These are phyloP conservation scores for Botryobasidium botryosum DNA, from an alignment of 768 basidiomycete species.

Conservation along the genomic window DNA sequence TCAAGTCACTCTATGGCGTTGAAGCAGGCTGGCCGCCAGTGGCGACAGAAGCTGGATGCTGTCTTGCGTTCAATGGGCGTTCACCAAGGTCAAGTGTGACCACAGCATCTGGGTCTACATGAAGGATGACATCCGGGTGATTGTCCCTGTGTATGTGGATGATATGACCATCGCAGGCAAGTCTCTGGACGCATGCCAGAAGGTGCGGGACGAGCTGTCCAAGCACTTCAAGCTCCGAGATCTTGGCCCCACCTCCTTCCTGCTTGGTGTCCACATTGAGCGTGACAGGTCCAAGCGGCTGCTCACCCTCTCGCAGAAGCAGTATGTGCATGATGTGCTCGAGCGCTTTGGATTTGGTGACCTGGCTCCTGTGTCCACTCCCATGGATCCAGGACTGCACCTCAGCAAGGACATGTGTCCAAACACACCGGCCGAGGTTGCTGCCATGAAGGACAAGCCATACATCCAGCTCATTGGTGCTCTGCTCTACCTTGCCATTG, in stretches of 20 bases:
- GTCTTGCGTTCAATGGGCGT: too few relatives aligned
- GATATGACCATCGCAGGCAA: not conserved
- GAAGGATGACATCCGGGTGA: slow-evolving; percentile 1
- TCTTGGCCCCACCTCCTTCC: not conserved
- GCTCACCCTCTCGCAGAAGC: slow-evolving; percentile 11
- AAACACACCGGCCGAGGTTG: slow-evolving; percentile 2
- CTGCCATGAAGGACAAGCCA: not conserved
- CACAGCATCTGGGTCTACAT: too few relatives aligned
- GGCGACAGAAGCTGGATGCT: slow-evolving; percentile 8
- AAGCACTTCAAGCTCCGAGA: not conserved
- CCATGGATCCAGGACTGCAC: slow-evolving; percentile 10
- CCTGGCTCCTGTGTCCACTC: slow-evolving; percentile 10
- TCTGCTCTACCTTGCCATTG: not conserved
- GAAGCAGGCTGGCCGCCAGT: slow-evolving; percentile 16
- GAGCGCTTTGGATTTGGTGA: slow-evolving; percentile 10
- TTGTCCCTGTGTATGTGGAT: slow-evolving; percentile 6
- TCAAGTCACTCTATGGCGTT: slow-evolving; percentile 18
- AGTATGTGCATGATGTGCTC: slow-evolving; percentile 13
- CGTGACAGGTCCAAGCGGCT: slow-evolving; percentile 5
- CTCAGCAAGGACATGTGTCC: slow-evolving; percentile 20
- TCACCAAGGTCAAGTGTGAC: too few relatives aligned
- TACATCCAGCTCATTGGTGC: not conserved
- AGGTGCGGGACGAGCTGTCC: not conserved
- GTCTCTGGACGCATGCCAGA: not conserved
- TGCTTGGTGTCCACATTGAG: slow-evolving; percentile 14